phyloP scores from a whole-genome alignment of 768 basidiomycete species.

The Naganishia friedmannii region DNA sequence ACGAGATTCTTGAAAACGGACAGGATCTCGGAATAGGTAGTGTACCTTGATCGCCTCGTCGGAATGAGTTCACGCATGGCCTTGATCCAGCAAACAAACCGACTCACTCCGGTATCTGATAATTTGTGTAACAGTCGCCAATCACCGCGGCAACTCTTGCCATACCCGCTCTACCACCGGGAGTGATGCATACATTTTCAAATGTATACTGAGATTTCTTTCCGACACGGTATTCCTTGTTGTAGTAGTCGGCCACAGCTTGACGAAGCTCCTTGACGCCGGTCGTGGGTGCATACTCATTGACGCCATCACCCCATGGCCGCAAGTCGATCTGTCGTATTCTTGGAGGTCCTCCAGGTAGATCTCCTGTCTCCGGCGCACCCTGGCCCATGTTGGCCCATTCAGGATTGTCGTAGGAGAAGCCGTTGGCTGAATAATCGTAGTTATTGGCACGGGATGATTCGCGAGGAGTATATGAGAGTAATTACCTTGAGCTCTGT shows the following conservation, averaged over 20 bases:
- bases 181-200: slow-evolving; percentile 73
- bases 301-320: slow-evolving; percentile 43
- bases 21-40: slow-evolving; percentile 39
- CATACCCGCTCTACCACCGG: slow-evolving; percentile 85
- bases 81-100: no score
- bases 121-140: slow-evolving; percentile 67
- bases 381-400: slow-evolving; percentile 68
- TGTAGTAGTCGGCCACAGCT: slow-evolving; percentile 87
- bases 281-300: slow-evolving; percentile 87
- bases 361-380: slow-evolving; percentile 65
- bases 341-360: slow-evolving; percentile 69
- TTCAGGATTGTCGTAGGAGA: slow-evolving; percentile 54
- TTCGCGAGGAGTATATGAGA: neutral
- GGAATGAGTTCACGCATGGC: neutral
- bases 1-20: slow-evolving; percentile 79
- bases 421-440: slow-evolving; percentile 69
- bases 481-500: slow-evolving; percentile 55
- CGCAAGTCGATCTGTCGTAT: slow-evolving; percentile 66
- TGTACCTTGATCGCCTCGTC: slow-evolving; percentile 28
- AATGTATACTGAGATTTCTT: slow-evolving; percentile 80
- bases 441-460: slow-evolving; percentile 59
- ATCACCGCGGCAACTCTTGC: slow-evolving; percentile 88
- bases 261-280: slow-evolving; percentile 80
- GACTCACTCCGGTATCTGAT: slow-evolving; percentile 59
- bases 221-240: slow-evolving; percentile 75